phyloP scores from a whole-genome alignment of 1,284 basidiomycete genomes.

The Tylopilus orsonianus region DNA sequence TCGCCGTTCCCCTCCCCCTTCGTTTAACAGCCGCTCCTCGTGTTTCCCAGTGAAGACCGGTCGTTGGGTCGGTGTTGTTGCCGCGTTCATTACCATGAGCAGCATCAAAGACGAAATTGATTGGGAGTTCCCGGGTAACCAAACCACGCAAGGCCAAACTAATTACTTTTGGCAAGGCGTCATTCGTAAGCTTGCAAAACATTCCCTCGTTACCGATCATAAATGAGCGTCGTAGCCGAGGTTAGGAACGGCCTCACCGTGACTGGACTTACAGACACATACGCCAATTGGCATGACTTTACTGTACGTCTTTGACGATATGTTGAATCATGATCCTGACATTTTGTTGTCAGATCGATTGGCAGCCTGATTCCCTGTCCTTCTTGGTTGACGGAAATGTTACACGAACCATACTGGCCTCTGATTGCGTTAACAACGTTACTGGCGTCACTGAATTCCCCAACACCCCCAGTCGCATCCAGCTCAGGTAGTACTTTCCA shows the following conservation, averaged over 20 bases:
- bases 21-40: slow-evolving; percentile 24
- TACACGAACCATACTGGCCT: slow-evolving; percentile 65
- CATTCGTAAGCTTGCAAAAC: slow-evolving; percentile 53
- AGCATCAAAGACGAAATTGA: slow-evolving; percentile 86
- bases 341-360: slow-evolving; percentile 57
- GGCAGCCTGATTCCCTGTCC: slow-evolving; percentile 66
- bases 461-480: slow-evolving; percentile 73
- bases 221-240: slow-evolving; percentile 29
- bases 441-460: slow-evolving; percentile 64
- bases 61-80: slow-evolving; percentile 74
- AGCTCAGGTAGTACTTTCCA: slow-evolving; percentile 56
- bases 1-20: background rate
- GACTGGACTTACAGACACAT: slow-evolving; percentile 58
- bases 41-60: slow-evolving; percentile 58
- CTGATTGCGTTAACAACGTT: slow-evolving; percentile 49
- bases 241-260: slow-evolving; percentile 47
- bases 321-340: background rate
- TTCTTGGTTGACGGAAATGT: slow-evolving; percentile 71
- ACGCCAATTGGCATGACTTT: slow-evolving; percentile 71
- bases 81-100: slow-evolving; percentile 85
- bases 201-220: background rate
- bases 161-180: slow-evolving; percentile 80
- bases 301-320: slow-evolving; percentile 47
- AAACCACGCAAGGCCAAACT: slow-evolving; percentile 65
- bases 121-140: slow-evolving; percentile 74